Percentiles rank a stretch among this genome's conserved stretches.
Evolutionary conservation across 768 basidiomycete species (phyloP).

Genomic region (Lactarius hatsudake): DNA sequence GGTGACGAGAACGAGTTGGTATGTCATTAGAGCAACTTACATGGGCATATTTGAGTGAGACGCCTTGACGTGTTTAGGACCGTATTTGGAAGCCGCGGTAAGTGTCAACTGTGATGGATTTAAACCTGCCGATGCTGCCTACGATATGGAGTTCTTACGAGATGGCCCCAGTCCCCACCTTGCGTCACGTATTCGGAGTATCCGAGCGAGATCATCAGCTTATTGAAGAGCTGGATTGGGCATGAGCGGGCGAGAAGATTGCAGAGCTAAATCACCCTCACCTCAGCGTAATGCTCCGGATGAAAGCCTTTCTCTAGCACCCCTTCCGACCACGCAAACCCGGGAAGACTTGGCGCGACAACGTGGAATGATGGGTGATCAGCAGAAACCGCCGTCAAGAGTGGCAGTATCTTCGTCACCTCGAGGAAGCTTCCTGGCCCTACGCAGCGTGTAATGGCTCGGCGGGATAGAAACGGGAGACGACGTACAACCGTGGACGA

Average conservation of each 20-base stretch:
- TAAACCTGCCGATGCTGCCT: too few species aligned
- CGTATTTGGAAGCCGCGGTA: constrained; percentile 30
- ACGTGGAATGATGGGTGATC: not conserved
- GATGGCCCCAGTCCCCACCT: constrained; percentile 48
- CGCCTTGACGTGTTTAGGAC: constrained; percentile 33
- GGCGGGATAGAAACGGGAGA: too few species aligned
- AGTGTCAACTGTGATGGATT: constrained; percentile 30
- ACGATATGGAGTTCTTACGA: constrained; percentile 30
- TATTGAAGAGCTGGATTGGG: constrained; percentile 29
- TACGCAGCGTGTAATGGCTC: too few species aligned
- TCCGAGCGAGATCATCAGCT: constrained; percentile 34
- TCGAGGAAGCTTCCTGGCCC: too few species aligned
- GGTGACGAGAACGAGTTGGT: too few species aligned
- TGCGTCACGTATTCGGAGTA: constrained; percentile 40
- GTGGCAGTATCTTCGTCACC: constrained; percentile 29
- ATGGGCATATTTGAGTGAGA: constrained; percentile 26
- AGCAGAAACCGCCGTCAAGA: constrained; percentile 38
- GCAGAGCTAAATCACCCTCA: constrained; percentile 11
- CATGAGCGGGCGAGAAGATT: not conserved
- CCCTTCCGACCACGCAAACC: too few species aligned
- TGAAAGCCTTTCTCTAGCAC: too few species aligned
- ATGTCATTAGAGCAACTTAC: constrained; percentile 23
- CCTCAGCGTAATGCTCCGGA: constrained; percentile 48
- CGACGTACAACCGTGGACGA: too few species aligned
- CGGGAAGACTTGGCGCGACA: too few species aligned